These are phyloP conservation scores for Lanmaoa pseudosensibilis DNA, from an alignment of 768 basidiomycete species.

Conservation along the genomic window DNA sequence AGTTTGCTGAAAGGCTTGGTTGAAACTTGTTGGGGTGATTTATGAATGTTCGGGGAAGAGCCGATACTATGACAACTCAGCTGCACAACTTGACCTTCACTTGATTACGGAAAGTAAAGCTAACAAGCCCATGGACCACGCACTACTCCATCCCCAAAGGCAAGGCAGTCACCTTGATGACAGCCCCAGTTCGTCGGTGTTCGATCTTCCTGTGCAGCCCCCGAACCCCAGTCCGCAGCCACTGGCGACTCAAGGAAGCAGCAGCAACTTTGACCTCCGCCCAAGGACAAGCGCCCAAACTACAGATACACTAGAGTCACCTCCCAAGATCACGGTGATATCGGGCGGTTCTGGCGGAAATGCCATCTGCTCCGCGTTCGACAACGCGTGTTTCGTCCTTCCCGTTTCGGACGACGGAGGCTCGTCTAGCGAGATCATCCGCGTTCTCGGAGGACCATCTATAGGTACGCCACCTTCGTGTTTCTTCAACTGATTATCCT, in stretches of 20 bases:
- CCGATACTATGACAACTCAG: too few relatives aligned
- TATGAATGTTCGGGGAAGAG: not conserved
- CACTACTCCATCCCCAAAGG: conserved; percentile 10
- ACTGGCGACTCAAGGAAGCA: conserved; percentile 15
- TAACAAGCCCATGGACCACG: conserved; percentile 14
- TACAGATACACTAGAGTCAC: conserved; percentile 4
- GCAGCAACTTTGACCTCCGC: not conserved
- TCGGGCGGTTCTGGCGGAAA: conserved; percentile 97
- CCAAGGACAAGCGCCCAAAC: conserved; percentile 1
- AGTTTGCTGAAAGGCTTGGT: not conserved
- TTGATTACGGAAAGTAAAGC: not conserved
- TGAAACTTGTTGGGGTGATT: not conserved
- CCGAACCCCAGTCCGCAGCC: conserved; percentile 20
- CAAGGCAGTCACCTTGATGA: conserved; percentile 19
- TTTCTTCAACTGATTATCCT: conserved; percentile 15
- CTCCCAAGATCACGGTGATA: conserved; percentile 65
- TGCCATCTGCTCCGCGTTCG: conserved; percentile 84
- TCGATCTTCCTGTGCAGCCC: conserved; percentile 63
- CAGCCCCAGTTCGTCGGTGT: conserved; percentile 72
- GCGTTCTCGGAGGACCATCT: conserved; percentile 85
- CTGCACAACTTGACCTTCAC: not conserved
- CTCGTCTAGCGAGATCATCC: conserved; percentile 91
- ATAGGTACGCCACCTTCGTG: conserved; percentile 50
- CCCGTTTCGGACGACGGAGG: conserved; percentile 97
- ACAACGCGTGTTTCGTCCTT: conserved; percentile 73